phyloP scores from a whole-genome alignment of 345 rosid genomes.

The Odontarrhena argentea region DNA sequence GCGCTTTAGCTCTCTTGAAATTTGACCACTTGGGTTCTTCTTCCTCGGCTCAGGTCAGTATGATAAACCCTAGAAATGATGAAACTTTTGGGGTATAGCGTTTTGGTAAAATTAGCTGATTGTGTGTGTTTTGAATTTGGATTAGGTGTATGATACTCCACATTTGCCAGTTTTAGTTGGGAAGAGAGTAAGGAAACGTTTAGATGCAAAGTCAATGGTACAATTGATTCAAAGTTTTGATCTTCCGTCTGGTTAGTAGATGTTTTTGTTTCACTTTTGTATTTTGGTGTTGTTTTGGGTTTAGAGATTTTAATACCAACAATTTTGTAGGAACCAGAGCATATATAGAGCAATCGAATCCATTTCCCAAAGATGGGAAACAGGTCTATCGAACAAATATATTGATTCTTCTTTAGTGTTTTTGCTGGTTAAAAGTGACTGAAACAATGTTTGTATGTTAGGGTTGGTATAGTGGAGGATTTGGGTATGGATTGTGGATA shows the following conservation, averaged over 20 bases:
- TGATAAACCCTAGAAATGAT: slow-evolving; percentile 11
- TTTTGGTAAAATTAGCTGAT: background rate
- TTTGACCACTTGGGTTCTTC: slow-evolving; percentile 47
- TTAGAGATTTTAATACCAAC: background rate
- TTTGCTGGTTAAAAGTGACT: background rate
- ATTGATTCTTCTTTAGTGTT: background rate
- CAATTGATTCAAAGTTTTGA: slow-evolving; percentile 66
- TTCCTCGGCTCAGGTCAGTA: slow-evolving; percentile 58
- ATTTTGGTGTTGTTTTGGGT: background rate
- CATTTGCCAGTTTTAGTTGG: slow-evolving; percentile 66
- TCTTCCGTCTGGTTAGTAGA: slow-evolving; percentile 63
- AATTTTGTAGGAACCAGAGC: slow-evolving; percentile 61
- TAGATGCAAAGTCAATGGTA: slow-evolving; percentile 78
- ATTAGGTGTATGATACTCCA: slow-evolving; percentile 87
- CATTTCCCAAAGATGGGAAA: slow-evolving; percentile 82
- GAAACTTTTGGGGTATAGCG: background rate
- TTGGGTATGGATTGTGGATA: slow-evolving; percentile 88
- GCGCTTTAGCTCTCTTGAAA: slow-evolving; percentile 74
- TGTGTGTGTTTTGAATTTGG: slow-evolving; percentile 10
- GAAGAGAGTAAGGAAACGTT: slow-evolving; percentile 67
- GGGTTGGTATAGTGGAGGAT: slow-evolving; percentile 99
- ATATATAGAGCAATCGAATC: slow-evolving; percentile 66
- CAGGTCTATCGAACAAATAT: slow-evolving; percentile 44
- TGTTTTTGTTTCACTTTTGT: background rate
- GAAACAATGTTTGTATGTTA: slow-evolving; percentile 17